Conservation (phyloP, 148 eudicot species). For the Rhododendron henanense region DNA sequence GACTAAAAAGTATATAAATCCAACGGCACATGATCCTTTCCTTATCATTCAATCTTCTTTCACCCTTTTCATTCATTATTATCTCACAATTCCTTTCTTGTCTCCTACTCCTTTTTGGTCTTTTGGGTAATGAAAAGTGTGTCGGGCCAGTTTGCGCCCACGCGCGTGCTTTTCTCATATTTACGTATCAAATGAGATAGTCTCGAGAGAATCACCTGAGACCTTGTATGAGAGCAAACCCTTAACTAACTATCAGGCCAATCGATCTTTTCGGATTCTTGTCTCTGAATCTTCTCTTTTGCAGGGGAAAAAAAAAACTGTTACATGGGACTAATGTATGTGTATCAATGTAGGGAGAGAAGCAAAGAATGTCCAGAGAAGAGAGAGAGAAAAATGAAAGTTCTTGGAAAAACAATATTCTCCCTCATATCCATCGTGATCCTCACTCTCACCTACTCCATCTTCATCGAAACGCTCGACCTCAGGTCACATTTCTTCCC, state of each 20-base stretch:
- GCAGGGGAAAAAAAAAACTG: not conserved
- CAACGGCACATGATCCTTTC: too few relatives aligned
- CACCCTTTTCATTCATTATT: not conserved
- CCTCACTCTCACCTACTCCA: constrained; percentile 21
- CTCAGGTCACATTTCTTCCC: constrained; percentile 41
- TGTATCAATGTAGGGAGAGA: not conserved
- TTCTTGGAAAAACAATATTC: constrained; percentile 25
- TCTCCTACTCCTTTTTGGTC: not conserved
- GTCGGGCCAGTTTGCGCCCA: not conserved
- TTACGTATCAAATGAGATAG: not conserved
- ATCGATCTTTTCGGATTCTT: too few relatives aligned
- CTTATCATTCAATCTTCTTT: not conserved
- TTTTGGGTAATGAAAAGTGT: not conserved
- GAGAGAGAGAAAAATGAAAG: constrained; percentile 11
- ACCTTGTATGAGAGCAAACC: too few relatives aligned
- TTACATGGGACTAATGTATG: not conserved
- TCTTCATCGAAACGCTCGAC: constrained; percentile 31
- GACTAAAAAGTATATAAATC: not conserved
- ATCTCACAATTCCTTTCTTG: not conserved
- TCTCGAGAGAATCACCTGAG: too few relatives aligned
- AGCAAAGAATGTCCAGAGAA: not conserved
- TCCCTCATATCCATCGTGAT: constrained; percentile 20
- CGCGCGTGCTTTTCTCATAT: too few relatives aligned
- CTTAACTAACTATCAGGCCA: not conserved
- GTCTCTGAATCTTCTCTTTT: too few relatives aligned